Base-by-base conservation (phyloP, 768 basidiomycete species). In the Hemileccinum rubropunctum region DNA sequence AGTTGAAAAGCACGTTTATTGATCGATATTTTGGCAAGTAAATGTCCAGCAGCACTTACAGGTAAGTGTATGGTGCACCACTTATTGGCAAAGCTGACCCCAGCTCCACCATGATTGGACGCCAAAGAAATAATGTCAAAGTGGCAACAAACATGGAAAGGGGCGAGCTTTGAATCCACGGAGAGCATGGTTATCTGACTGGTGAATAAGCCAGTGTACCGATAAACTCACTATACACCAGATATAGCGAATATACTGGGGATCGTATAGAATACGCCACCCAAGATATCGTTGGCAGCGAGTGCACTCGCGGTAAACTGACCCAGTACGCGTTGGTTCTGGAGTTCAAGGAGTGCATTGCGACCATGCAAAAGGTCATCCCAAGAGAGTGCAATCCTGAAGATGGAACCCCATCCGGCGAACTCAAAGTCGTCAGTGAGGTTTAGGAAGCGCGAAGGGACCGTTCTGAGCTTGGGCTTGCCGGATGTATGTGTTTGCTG, bases 91-190 rank as follows among this genome's bases (percentile, higher is more conserved):
- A 65, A 3, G 86, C 84, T 4, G 82, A 81, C 0, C 77, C 85
- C 9, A 91, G 66, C 60, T 89, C 88, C 54, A 80, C 76, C 79
- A 91, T 82, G 40, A 90, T 76, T 3, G 87, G 87, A 12, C 84
- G 78, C 83, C 85, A 90, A 20, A 89, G 61, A 57, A 83, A 84
- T 3, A 87, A 60, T 1, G 84, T 73, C 27, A 82, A 63, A 0
- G 81, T 79, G 0, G 88, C 83, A 21, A 83, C 58, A 33, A 84
- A 75, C 49, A 90, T 69, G 8, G 86, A 81, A 36, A 90, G 76
- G 0, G 87, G 86, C 2, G 86, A 87, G 59, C 83, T 86, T 56
- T 40, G 37, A 6, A 18, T 11, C 23, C 17, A n/a, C 4, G 27
- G 18, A 41, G 27, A 21, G 26, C 20, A 46, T 30, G 26, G 6